These are phyloP conservation scores for Penicillium coffeae DNA, from an alignment of 495 filamentous ascomycete genomes.

Conservation along the genomic window DNA sequence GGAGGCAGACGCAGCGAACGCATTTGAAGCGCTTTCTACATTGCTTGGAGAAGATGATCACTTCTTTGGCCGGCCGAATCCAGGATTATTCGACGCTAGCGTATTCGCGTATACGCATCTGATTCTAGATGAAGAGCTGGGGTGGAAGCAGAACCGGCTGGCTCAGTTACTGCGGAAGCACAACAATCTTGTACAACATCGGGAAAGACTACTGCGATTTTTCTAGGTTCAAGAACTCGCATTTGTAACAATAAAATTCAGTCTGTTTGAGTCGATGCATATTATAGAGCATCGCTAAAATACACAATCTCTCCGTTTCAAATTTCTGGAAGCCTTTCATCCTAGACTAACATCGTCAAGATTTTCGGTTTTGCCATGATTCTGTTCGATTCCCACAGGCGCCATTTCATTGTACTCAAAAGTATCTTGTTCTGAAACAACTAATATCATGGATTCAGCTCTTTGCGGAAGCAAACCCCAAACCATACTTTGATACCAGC, in stretches of 20 bases:
- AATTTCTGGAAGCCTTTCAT: no score
- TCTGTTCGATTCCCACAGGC: neutral
- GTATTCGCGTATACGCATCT: constrained; percentile 91
- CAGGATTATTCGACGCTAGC: constrained; percentile 77
- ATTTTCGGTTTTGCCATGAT: neutral
- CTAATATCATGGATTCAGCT: no score
- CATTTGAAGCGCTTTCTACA: constrained; percentile 70
- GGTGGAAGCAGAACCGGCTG: constrained; percentile 53
- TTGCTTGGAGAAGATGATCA: constrained; percentile 61
- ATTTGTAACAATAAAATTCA: no score
- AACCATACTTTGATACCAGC: constrained; percentile 65
- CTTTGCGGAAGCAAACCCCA: constrained; percentile 54
- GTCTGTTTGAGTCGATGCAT: no score
- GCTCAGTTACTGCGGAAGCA: constrained; percentile 36
- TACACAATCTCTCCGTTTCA: constrained; percentile 13
- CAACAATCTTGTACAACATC: constrained; percentile 53
- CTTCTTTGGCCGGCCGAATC: constrained; percentile 61
- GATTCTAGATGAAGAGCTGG: constrained; percentile 58
- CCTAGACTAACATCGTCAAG: neutral
- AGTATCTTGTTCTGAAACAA: no score
- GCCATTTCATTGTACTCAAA: no score
- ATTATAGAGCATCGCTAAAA: neutral
- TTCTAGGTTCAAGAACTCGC: no score
- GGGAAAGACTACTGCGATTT: constrained; percentile 43
- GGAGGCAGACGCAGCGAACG: constrained; percentile 64